Conservation (phyloP, 2,329 filamentous ascomycete species). For the Colletotrichum melonis region DNA sequence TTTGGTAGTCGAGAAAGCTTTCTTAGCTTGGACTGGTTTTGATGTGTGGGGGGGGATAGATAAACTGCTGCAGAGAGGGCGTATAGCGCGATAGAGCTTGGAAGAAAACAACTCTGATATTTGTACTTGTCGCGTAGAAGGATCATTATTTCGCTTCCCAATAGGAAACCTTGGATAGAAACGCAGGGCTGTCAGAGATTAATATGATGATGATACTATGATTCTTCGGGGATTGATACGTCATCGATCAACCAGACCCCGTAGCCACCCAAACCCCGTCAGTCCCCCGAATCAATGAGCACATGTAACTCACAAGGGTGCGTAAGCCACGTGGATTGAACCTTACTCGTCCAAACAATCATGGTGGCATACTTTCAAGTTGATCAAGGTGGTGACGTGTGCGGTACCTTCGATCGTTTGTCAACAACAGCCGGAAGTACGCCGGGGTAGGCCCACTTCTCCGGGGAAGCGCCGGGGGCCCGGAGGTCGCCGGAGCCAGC, state of each 20-base stretch:
- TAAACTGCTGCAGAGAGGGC: not conserved
- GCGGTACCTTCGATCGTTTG: not conserved
- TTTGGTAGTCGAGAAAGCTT: not conserved
- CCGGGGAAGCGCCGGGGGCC: not conserved
- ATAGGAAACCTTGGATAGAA: not conserved
- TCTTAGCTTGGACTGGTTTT: not conserved
- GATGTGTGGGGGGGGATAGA: not conserved
- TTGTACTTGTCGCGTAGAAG: not conserved
- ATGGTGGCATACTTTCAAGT: not conserved
- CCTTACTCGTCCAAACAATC: not conserved
- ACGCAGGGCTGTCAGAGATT: not conserved
- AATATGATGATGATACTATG: not conserved
- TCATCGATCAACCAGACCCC: slow-evolving; percentile 15
- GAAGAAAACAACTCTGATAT: not conserved
- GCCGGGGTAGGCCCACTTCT: not conserved
- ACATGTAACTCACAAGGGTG: not conserved
- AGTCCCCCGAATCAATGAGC: not conserved
- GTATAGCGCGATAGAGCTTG: not conserved
- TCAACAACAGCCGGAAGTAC: too few relatives aligned
- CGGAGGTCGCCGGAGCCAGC: not conserved
- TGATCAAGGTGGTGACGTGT: not conserved
- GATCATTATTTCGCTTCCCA: not conserved
- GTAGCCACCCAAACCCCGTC: slow-evolving; percentile 2
- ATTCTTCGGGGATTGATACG: slow-evolving; percentile 6
- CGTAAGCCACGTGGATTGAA: not conserved